Conservation (phyloP, 306 rosid genomes). For the Styphnolobium japonicum region DNA sequence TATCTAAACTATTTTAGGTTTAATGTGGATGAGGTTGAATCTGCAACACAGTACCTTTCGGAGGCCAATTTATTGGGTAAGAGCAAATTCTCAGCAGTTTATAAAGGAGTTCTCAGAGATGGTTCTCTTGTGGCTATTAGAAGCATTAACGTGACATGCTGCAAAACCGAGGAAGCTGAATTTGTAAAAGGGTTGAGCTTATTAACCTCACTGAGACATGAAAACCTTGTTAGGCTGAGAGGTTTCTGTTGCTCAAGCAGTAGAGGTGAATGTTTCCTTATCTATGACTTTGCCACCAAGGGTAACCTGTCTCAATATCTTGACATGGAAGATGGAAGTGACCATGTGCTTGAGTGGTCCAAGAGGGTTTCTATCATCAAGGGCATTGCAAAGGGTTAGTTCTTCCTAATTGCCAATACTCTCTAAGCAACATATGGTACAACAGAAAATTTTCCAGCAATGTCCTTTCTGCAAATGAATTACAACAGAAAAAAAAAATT, state of each 20-base stretch:
- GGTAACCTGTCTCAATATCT: constrained; percentile 70
- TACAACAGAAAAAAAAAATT: background rate
- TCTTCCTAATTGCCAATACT: background rate
- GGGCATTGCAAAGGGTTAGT: constrained; percentile 86
- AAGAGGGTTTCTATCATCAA: constrained; percentile 68
- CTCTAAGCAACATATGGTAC: background rate
- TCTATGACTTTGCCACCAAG: constrained; percentile 71
- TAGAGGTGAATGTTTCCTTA: constrained; percentile 87
- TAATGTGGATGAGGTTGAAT: constrained; percentile 88
- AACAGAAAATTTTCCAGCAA: background rate
- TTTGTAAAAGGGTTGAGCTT: constrained; percentile 68
- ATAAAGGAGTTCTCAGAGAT: constrained; percentile 80
- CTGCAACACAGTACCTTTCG: constrained; percentile 83
- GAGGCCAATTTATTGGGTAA: constrained; percentile 69
- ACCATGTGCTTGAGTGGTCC: constrained; percentile 74
- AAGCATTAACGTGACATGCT: constrained; percentile 66
- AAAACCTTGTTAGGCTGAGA: constrained; percentile 70
- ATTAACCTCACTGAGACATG: constrained; percentile 68
- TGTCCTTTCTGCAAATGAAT: background rate
- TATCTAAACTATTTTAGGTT: constrained; percentile 48
- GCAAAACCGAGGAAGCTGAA: constrained; percentile 84
- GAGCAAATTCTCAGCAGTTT: constrained; percentile 79
- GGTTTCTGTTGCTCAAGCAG: constrained; percentile 94
- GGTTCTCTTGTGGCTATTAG: constrained; percentile 84
- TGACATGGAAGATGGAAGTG: constrained; percentile 63